phyloP scores from a whole-genome alignment of 257 asterid genomes.

The Salvia hispanica region DNA sequence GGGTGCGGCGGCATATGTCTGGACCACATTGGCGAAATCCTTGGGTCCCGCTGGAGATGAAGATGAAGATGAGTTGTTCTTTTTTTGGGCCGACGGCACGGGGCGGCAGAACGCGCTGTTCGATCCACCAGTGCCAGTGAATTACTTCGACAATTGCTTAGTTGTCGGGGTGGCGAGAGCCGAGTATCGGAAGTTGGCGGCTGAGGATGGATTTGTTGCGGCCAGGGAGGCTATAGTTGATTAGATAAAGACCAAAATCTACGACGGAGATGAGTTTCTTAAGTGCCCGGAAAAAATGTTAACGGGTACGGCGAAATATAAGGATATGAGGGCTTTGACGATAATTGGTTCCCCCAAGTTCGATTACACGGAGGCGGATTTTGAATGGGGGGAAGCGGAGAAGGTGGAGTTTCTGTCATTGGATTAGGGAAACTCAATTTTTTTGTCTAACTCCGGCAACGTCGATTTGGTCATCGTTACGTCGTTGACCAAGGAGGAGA shows the following conservation, averaged over 20 bases:
- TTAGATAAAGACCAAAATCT: slow-evolving; percentile 24
- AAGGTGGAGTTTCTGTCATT: slow-evolving; percentile 36
- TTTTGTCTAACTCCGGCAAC: slow-evolving; percentile 1
- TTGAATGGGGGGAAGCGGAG: slow-evolving; percentile 45
- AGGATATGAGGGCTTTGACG: neutral
- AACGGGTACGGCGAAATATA: neutral
- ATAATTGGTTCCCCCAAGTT: slow-evolving; percentile 47
- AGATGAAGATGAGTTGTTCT: neutral
- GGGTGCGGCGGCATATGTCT: slow-evolving; percentile 36
- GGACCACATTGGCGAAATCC: slow-evolving; percentile 24
- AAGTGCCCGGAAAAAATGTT: slow-evolving; percentile 36
- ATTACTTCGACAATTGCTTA: slow-evolving; percentile 43
- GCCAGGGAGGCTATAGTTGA: slow-evolving; percentile 36
- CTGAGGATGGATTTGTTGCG: slow-evolving; percentile 31
- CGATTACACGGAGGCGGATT: slow-evolving; percentile 29
- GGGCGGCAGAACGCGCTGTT: neutral
- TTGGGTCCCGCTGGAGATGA: too few species aligned
- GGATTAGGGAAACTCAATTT: slow-evolving; percentile 28
- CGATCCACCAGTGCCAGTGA: slow-evolving; percentile 21
- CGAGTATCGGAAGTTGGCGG: slow-evolving; percentile 20
- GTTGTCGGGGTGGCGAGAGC: slow-evolving; percentile 22
- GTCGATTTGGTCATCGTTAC: slow-evolving; percentile 36
- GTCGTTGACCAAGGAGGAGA: slow-evolving; percentile 23
- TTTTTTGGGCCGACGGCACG: slow-evolving; percentile 29
- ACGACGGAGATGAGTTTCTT: slow-evolving; percentile 9